Conservation (phyloP, 2,329 filamentous ascomycete species). For the Uncinocarpus reesii region DNA sequence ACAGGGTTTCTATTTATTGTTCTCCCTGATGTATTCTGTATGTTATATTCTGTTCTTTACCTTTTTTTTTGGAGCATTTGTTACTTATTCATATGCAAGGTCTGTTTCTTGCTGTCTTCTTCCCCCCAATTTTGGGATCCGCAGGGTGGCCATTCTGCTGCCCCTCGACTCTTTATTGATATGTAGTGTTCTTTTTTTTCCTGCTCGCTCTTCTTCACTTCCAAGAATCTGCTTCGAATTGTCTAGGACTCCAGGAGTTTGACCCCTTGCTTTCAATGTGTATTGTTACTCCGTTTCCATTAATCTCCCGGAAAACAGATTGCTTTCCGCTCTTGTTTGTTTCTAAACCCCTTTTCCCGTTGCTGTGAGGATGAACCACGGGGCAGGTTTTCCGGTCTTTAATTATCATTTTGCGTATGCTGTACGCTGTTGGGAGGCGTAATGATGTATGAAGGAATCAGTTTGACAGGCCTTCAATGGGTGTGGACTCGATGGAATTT, state of each 20-base stretch:
- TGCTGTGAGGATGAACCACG: no score
- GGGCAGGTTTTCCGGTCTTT: no score
- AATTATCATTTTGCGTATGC: no score
- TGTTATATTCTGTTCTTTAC: background rate
- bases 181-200: background rate
- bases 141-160: no score
- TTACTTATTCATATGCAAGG: background rate
- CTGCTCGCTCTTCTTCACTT: background rate
- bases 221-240: no score
- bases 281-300: background rate
- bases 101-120: background rate
- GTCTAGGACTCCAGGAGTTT: background rate
- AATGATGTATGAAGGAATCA: no score
- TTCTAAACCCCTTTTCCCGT: background rate
- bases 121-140: no score
- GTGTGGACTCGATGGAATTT: no score
- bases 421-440: no score
- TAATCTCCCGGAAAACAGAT: background rate
- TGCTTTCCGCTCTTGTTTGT: background rate
- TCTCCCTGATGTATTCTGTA: background rate
- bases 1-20: background rate
- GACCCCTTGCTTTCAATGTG: background rate
- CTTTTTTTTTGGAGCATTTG: background rate
- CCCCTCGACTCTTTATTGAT: background rate
- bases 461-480: no score